Conservation (phyloP, 805 yeast genomes). For the Saccharomyces eubayanus region DNA sequence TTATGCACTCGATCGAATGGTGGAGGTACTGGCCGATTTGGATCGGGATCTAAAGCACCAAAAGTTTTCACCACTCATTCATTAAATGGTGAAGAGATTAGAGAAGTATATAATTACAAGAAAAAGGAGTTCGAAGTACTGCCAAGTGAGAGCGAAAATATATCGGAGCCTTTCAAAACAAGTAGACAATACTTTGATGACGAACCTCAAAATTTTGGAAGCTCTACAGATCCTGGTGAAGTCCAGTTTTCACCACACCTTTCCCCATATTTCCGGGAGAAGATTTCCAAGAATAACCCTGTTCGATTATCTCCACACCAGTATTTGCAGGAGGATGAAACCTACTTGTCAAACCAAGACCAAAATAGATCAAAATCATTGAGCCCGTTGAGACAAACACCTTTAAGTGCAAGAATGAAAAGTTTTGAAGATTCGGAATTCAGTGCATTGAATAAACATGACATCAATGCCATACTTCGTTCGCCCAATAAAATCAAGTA, state of each 20-base stretch:
- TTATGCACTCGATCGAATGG: slow-evolving; percentile 46
- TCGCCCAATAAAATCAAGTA: not conserved
- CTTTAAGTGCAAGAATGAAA: not conserved
- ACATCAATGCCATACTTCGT: not conserved
- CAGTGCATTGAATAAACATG: not conserved
- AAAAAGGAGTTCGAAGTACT: slow-evolving; percentile 22
- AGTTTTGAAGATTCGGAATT: not conserved
- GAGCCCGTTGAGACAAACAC: slow-evolving; percentile 3
- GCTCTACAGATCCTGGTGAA: not conserved
- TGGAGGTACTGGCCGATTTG: slow-evolving; percentile 22
- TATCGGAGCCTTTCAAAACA: not conserved
- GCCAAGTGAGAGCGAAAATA: not conserved
- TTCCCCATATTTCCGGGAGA: not conserved
- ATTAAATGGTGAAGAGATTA: slow-evolving; percentile 25
- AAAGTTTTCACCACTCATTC: slow-evolving; percentile 48
- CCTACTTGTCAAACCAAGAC: not conserved
- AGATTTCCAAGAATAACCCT: not conserved
- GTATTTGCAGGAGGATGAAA: not conserved
- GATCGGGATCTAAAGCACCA: slow-evolving; percentile 25
- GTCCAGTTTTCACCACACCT: not conserved
- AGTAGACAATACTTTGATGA: not conserved
- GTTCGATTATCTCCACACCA: not conserved
- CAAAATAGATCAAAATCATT: not conserved
- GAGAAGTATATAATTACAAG: slow-evolving; percentile 28
- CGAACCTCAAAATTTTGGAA: not conserved